Percentiles rank a stretch among this genome's conserved stretches.
These are phyloP conservation scores for Sequoiadendron giganteum DNA, from an alignment of 75 land plant genomes.

Conservation along the genomic window DNA sequence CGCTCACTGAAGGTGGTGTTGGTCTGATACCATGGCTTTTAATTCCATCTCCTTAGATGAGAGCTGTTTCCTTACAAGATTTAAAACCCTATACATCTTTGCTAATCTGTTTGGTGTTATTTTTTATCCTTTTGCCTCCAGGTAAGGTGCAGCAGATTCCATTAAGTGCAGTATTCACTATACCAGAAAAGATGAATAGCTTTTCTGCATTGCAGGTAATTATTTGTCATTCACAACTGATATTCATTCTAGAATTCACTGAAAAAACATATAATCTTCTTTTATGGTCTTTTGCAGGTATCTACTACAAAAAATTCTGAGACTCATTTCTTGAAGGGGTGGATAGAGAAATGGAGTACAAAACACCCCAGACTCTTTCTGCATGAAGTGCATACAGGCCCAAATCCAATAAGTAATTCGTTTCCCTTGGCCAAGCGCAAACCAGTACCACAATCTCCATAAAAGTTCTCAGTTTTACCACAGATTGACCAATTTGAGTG, in stretches of 20 bases:
- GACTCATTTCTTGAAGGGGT: not conserved
- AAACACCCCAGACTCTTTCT: not conserved
- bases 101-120: not conserved
- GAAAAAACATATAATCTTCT: too few relatives aligned
- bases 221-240: not conserved
- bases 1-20: too few relatives aligned
- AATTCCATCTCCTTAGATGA: too few relatives aligned
- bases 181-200: not conserved
- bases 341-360: not conserved
- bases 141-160: not conserved
- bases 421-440: not conserved
- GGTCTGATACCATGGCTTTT: too few relatives aligned
- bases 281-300: not conserved
- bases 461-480: not conserved
- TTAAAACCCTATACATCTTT: not conserved
- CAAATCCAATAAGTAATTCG: not conserved
- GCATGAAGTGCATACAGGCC: not conserved
- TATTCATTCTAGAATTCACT: too few relatives aligned
- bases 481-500: not conserved
- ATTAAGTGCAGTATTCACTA: not conserved
- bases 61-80: not conserved
- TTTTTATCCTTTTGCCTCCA: not conserved
- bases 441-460: not conserved
- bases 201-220: not conserved
- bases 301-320: not conserved